These are phyloP conservation scores for Ophiocordyceps robertsii DNA, from an alignment of 2,329 filamentous ascomycete species.

Conservation along the genomic window DNA sequence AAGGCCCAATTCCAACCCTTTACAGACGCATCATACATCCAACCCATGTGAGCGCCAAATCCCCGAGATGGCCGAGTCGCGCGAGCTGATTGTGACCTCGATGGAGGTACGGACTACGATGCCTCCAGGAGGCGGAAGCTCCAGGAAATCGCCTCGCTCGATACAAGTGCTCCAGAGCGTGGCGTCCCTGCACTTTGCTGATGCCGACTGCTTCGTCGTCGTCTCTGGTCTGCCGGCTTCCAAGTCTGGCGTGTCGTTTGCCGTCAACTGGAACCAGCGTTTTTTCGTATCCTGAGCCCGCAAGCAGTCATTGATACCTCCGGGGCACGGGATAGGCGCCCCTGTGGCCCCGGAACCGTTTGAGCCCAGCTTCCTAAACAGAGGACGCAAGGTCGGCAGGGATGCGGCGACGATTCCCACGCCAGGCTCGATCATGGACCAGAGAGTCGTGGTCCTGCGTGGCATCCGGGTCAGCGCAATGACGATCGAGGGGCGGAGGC, in stretches of 20 bases:
- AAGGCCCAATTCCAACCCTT: too few relatives aligned
- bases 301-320: neutral
- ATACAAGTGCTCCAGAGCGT: neutral
- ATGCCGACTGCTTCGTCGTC: neutral
- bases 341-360: neutral
- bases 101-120: constrained; percentile 2
- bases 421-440: constrained; percentile 3
- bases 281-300: neutral
- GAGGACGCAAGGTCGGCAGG: constrained; percentile 3
- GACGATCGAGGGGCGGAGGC: neutral
- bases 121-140: neutral
- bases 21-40: too few relatives aligned
- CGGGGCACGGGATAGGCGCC: neutral
- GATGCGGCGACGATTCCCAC: constrained; percentile 3
- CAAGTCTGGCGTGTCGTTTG: neutral
- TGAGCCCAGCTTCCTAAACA: constrained; percentile 1
- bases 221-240: neutral
- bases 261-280: constrained; percentile 1
- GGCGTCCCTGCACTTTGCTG: neutral
- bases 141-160: neutral
- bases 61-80: neutral
- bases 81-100: constrained; percentile 1
- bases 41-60: neutral
- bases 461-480: neutral
- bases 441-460: constrained; percentile 2